Evolutionary conservation across 176 grass and related monocot species (phyloP), one percentile per base, ranked within the genome.

Genomic region (Eleusine indica): DNA sequence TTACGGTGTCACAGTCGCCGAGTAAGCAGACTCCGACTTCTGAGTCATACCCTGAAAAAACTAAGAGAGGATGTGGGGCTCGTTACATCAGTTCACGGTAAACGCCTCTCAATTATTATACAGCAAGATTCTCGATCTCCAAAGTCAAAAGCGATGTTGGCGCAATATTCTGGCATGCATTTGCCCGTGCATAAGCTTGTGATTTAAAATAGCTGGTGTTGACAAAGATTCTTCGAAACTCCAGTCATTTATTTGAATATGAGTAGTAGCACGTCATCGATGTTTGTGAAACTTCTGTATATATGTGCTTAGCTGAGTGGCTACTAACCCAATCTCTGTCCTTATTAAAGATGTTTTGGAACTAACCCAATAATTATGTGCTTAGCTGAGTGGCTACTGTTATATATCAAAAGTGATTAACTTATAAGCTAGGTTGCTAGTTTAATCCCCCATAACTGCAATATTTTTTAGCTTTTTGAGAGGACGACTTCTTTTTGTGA

Each of bases 211-310:
- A 16, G 42, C 11, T 18, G 56, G 14, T 37, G 9, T 75, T 80
- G 78, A 69, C 30, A 80, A 37, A 68, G 62, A 80, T 68, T 80
- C 78, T 69, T 69, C 38, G 47, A 51, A 80, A 54, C 53, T 69
- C 25, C 78, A 51, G 64, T 47, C 44, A 9, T 35, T 35, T 29
- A 68, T 2, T 54, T 61, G 74, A 76, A 61, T 42, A 77, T 61
- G 2, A 77, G 13, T 77, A 6, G 9, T 14, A 15, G 49, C 3
- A 3, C 46, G 29, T 52, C 60, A 65, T 47, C 60, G 76, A 69
- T 69, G 64, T 47, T 22, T 53, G 78, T 68, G 19, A 40, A 80
- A 54, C 46, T 68, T 53, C 10, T 76, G 8, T 46, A 7, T 41
- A 41, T 41, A 6, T 25, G 25, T 25, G 25, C 25, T 25, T 25